Base-by-base conservation (phyloP, 2,329 filamentous ascomycete species). In the Metarhizium robertsii region DNA sequence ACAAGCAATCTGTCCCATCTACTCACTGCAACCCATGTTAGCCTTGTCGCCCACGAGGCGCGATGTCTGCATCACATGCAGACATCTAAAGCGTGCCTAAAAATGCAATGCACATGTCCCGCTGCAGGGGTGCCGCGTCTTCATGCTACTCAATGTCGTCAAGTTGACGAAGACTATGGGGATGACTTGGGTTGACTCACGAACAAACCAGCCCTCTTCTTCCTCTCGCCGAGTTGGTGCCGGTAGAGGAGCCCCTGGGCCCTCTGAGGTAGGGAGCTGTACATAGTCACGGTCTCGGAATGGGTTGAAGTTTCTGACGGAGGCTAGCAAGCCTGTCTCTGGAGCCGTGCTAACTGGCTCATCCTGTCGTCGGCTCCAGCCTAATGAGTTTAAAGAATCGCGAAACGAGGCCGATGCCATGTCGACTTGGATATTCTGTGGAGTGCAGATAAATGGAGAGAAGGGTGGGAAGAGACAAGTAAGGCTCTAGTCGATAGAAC, bases 1-100 rank as follows among this genome's bases (percentile, higher is more conserved):
- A 97, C 83, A 70, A 99, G 79, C 68, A 97, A 76, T 56, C 92
- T 88, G 75, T 99, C 94, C 94, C 92, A 97, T 75, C 92, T 84
- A 75, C 90, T 96, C 77, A 99, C 94, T 97, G 73, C 67, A 66
- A 54, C 66, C 56, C 54, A 60, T 58, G 69, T 73, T 70, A 73
- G 69, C 59, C 59, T 57, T 65, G 54, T 66, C 67, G 65, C 65
- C 52, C 65, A 68, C 72, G 68, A 75, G 71, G 75, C 69, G 74
- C 65, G 64, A 68, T 69, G 64, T 66, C 57, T 60, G 64, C 62
- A 70, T 73, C 71, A 74, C 71, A 75, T 75, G 73, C 67, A 66
- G 66, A 62, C 25, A 65, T 66, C 62, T 63, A 63, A 61, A 59
- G 64, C 60, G 66, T 62, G 61, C 66, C 67, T 65, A 67, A 34